Base-by-base conservation (phyloP, 495 filamentous ascomycete species). In the Daldinia concentrica region DNA sequence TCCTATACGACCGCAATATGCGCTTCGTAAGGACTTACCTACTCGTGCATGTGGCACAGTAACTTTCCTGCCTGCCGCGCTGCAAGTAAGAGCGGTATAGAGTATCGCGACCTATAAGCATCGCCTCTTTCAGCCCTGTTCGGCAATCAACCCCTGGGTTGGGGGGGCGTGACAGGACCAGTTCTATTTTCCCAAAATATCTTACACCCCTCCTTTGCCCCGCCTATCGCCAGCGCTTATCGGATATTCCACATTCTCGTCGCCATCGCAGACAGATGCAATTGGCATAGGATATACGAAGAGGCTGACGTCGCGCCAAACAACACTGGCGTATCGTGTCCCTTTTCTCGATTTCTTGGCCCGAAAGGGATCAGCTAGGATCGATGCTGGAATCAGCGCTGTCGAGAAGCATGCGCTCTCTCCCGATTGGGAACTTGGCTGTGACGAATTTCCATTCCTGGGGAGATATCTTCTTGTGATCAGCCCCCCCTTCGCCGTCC, bases 41-140 rank as follows among this genome's bases (percentile, higher is more conserved):
- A 45, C 48, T 39, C 36, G 4, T 56, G 61, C 70, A 65, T 72
- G 60, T 56, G 60, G 70, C 55, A 68, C 64, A 62, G 70, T 39
- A 41, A 17, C 43, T 58, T 54, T 64, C 60, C 43, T 58, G 36
- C 61, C 48, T 24, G 36, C 19, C 43, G 43, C 43, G 43, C 64
- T 68, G 64, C 65, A 68, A 66, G 65, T 69, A 65, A 73, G 58
- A 51, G 24, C 11, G 17, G 48, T 64, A 39, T 36, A 14, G 34
- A 36, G 34, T 14, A 3, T 36, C 24, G 59, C 70, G 29, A 29
- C 60, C 70, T 64, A 67, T 72, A 34, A 17, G 32, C 70, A 58
- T 61, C 65, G 66, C 65, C 70, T 66, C 52, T 62, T 37, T 69
- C 65, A 73, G 70, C 70, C 70, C 70, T 73, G 70, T 52, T 62